Base-by-base conservation (phyloP, 2,329 filamentous ascomycete species). In the Pseudovirgaria hyperparasitica region DNA sequence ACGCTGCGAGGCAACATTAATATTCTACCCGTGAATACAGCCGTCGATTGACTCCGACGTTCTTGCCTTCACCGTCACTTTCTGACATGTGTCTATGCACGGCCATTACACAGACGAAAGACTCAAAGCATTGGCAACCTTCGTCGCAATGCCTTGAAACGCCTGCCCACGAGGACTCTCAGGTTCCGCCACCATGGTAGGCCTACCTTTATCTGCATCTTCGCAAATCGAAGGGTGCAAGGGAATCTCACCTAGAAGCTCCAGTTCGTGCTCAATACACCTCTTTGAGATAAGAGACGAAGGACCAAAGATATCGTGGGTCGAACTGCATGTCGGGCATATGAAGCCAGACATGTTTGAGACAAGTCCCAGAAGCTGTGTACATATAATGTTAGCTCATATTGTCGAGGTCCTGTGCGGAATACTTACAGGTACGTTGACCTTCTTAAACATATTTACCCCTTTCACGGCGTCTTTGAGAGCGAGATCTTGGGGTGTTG, bases 381-480 rank as follows among this genome's bases (percentile, higher is more conserved):
- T n/a, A n/a, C n/a, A 9, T 9, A 24, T 14, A 8, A 9, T 10
- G 9, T 9, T 9, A 8, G 9, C 9, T 9, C 18, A 8, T 10
- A 27, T 19, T 21, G 15, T 21, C 16, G 15, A 17, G 14, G 20
- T 22, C 26, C 29, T 14, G 13, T 10, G 10, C 15, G 26, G n/a
- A 12, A 19, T 8, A 33, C 42, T 29, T 28, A 68, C 65, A 3
- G 81, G 76, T 5, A 92, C 72, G 29, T 79, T 63, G 42, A 92
- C 81, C 43, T 82, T 87, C 41, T 76, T 72, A 57, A 96, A 96
- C 73, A 98, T 85, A 42, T 82, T 81, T 36, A 94, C 78, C 3
- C 90, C 90, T 42, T 90, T 84, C 12, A 92, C 69, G 1, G 90
- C 87, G 45, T 98, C 90, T 41, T 87, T 84, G 2, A 94, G 70